A percentile compares a stretch with the other conserved stretches of the same genome.
Evolutionary conservation across 225 moss, liverwort and hornwort species (phyloP).

Genomic region (Lunularia cruciata): DNA sequence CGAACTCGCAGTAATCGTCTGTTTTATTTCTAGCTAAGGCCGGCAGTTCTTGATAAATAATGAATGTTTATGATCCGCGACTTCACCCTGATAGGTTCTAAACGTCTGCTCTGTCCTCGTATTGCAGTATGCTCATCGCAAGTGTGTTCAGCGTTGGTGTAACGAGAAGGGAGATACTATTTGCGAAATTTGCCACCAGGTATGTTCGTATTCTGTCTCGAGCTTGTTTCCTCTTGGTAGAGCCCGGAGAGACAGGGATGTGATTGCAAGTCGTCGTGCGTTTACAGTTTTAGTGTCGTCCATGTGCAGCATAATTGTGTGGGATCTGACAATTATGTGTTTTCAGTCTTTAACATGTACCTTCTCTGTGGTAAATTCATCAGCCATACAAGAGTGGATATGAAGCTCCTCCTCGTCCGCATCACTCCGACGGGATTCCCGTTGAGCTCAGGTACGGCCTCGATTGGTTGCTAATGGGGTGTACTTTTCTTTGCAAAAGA

Average conservation of each 20-base stretch:
- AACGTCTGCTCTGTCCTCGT: neutral
- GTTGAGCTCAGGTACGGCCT: slow-evolving; percentile 44
- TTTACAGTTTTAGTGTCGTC: too few relatives aligned
- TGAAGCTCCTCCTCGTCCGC: slow-evolving; percentile 51
- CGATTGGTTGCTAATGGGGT: too few relatives aligned
- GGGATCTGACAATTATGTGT: too few relatives aligned
- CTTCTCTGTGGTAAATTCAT: neutral
- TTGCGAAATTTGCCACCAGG: slow-evolving; percentile 68
- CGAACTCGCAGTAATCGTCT: neutral
- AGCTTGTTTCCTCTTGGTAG: too few relatives aligned
- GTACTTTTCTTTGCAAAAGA: too few relatives aligned
- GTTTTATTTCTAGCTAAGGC: neutral
- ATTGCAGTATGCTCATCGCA: slow-evolving; percentile 55
- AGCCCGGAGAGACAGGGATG: too few relatives aligned
- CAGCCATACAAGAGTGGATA: slow-evolving; percentile 62
- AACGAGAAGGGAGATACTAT: slow-evolving; percentile 65
- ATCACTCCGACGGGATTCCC: slow-evolving; percentile 45
- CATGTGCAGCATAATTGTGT: too few relatives aligned
- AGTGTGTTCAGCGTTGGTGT: slow-evolving; percentile 68
- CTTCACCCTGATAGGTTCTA: too few relatives aligned
- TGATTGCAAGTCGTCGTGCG: neutral
- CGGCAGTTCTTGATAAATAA: neutral
- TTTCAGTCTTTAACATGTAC: too few relatives aligned
- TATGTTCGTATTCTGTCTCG: too few relatives aligned
- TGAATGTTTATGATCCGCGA: too few relatives aligned